Conservation (phyloP, 495 filamentous ascomycete species). For the Penicillium robsamsonii region DNA sequence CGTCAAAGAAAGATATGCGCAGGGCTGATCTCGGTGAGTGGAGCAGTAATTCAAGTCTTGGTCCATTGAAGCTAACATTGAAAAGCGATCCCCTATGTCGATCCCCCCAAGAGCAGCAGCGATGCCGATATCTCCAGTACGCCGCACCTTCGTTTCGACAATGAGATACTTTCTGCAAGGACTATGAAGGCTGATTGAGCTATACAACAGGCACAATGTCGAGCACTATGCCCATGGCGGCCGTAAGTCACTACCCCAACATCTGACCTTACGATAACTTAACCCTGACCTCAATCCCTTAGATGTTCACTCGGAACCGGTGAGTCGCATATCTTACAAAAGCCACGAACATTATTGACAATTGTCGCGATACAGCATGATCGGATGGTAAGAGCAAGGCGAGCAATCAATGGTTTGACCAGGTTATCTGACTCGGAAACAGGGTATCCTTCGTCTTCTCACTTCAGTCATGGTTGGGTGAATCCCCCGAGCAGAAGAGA, state of each 20-base stretch:
- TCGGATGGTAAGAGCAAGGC: conserved; percentile 67
- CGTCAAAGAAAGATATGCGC: conserved; percentile 83
- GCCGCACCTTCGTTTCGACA: conserved; percentile 5
- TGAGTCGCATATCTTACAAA: conserved; percentile 41
- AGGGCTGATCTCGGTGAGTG: conserved; percentile 74
- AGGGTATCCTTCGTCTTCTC: conserved; percentile 84
- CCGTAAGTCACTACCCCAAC: conserved; percentile 48
- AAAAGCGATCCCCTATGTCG: conserved; percentile 61
- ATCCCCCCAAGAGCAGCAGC: conserved; percentile 54
- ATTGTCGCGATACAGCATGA: conserved; percentile 45
- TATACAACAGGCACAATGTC: conserved; percentile 60
- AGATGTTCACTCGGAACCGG: conserved; percentile 90
- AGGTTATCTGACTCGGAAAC: conserved; percentile 14
- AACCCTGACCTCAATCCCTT: conserved; percentile 22
- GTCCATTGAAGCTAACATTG: conserved; percentile 13
- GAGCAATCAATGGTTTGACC: not conserved
- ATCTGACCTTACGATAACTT: not conserved
- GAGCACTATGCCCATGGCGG: conserved; percentile 88
- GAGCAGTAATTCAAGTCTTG: not conserved
- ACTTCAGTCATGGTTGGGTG: conserved; percentile 81
- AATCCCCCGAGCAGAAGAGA: conserved; percentile 72
- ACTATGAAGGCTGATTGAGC: conserved; percentile 10
- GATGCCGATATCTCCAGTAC: conserved; percentile 56
- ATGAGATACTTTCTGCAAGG: not conserved
- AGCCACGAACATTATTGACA: conserved; percentile 13